A percentile compares a stretch with the other conserved stretches of the same genome.
phyloP scores from a whole-genome alignment of 176 grass and related monocot species.

The Elymus sibiricus region DNA sequence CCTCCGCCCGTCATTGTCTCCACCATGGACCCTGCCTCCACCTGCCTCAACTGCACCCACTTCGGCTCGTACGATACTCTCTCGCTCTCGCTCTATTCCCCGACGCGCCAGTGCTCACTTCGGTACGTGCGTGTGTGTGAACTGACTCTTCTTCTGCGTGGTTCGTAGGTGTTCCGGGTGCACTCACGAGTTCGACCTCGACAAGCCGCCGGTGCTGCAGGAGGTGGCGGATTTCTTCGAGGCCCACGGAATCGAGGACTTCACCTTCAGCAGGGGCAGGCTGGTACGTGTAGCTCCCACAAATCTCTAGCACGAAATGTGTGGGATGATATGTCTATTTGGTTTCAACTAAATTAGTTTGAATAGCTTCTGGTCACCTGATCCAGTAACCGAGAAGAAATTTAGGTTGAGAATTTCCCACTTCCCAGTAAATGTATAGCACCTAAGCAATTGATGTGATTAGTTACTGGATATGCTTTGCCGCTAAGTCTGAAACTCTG shows the following conservation, averaged over 20 bases:
- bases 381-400: neutral
- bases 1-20: neutral
- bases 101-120: no score
- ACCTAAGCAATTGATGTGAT: neutral
- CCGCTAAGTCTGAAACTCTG: neutral
- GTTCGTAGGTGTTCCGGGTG: constrained; percentile 76
- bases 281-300: constrained; percentile 43
- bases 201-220: constrained; percentile 64
- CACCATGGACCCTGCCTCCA: constrained; percentile 6
- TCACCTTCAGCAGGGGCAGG: constrained; percentile 75
- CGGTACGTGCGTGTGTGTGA: neutral
- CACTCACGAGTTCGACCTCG: constrained; percentile 68
- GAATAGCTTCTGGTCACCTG: neutral
- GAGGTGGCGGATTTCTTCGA: constrained; percentile 67
- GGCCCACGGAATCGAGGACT: constrained; percentile 54
- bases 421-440: neutral
- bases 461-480: constrained; percentile 4
- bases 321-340: neutral
- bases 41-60: constrained; percentile 70
- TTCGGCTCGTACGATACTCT: constrained; percentile 59
- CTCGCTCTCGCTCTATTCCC: neutral
- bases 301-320: neutral
- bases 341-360: neutral
- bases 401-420: neutral
- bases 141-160: neutral